A percentile compares a stretch with the other conserved stretches of the same genome.
These are phyloP conservation scores for Euphrasia arctica DNA, from an alignment of 305 asterid genomes.

Conservation along the genomic window DNA sequence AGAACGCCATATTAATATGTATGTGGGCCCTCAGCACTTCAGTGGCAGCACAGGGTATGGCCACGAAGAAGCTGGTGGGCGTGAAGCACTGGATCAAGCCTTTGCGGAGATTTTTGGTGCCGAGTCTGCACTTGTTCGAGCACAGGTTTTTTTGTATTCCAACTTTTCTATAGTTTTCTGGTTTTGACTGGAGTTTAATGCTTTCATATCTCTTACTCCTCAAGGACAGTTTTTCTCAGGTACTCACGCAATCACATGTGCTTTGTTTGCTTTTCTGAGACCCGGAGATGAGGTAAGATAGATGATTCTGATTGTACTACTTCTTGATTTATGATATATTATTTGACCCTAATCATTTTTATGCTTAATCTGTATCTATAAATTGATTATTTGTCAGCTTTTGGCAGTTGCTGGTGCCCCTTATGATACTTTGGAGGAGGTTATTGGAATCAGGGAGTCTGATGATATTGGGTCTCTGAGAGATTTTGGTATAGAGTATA, in stretches of 20 bases:
- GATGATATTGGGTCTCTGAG: constrained; percentile 68
- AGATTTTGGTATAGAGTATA: constrained; percentile 70
- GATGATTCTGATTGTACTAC: too few relatives aligned
- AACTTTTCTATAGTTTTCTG: background rate
- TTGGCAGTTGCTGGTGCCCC: constrained; percentile 91
- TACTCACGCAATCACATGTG: constrained; percentile 96
- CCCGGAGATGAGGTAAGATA: too few relatives aligned
- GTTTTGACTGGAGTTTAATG: constrained; percentile 15
- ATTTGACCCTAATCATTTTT: too few relatives aligned
- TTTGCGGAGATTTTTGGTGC: constrained; percentile 90
- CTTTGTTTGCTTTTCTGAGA: constrained; percentile 19
- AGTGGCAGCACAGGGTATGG: constrained; percentile 97
- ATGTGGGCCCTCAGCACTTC: constrained; percentile 61
- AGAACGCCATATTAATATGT: constrained; percentile 1
- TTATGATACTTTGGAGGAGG: constrained; percentile 89
- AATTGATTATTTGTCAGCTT: constrained; percentile 58
- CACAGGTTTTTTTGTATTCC: constrained; percentile 59
- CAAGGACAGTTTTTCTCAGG: constrained; percentile 78
- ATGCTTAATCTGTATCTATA: constrained; percentile 12
- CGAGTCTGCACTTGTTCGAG: constrained; percentile 80
- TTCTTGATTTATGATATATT: too few relatives aligned
- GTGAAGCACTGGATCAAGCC: constrained; percentile 86
- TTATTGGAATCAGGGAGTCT: constrained; percentile 87
- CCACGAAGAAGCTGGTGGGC: constrained; percentile 93
- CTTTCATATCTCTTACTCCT: constrained; percentile 22